These are phyloP conservation scores for Cryptosporidium andersoni DNA, from an alignment of 169 alveolate species.

Conservation along the genomic window DNA sequence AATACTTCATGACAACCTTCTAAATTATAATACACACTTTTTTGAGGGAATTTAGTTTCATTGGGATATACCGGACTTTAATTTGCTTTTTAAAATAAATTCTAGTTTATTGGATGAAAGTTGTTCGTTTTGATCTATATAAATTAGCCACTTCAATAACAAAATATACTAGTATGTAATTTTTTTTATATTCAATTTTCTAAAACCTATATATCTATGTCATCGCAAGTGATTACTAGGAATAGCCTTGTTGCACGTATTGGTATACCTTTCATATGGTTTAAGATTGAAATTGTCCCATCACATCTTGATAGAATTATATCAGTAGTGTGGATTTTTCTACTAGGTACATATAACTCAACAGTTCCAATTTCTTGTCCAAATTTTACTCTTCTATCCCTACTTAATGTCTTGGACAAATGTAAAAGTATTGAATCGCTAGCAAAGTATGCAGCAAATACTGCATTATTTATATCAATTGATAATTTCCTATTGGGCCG, in stretches of 20 bases:
- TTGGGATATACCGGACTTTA: background rate
- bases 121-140: no score
- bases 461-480: slow-evolving; percentile 37
- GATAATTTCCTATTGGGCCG: slow-evolving; percentile 52
- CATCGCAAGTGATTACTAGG: slow-evolving; percentile 67
- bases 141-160: no score
- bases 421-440: slow-evolving; percentile 54
- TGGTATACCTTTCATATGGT: slow-evolving; percentile 64
- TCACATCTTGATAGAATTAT: slow-evolving; percentile 63
- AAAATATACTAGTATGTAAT: no score
- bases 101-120: background rate
- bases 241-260: slow-evolving; percentile 58
- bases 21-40: no score
- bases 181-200: no score
- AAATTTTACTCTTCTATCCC: slow-evolving; percentile 60
- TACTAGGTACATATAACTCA: slow-evolving; percentile 33
- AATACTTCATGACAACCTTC: no score
- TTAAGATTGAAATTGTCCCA: slow-evolving; percentile 62
- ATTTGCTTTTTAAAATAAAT: background rate
- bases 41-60: no score
- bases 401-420: slow-evolving; percentile 49
- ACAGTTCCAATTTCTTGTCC: slow-evolving; percentile 66
- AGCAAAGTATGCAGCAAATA: slow-evolving; percentile 68
- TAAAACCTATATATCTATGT: background rate
- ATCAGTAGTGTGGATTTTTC: slow-evolving; percentile 14